Percentiles rank a stretch among this genome's conserved stretches.
Evolutionary conservation across 2,329 filamentous ascomycete species (phyloP).

Genomic region (Coniochaeta sp.): DNA sequence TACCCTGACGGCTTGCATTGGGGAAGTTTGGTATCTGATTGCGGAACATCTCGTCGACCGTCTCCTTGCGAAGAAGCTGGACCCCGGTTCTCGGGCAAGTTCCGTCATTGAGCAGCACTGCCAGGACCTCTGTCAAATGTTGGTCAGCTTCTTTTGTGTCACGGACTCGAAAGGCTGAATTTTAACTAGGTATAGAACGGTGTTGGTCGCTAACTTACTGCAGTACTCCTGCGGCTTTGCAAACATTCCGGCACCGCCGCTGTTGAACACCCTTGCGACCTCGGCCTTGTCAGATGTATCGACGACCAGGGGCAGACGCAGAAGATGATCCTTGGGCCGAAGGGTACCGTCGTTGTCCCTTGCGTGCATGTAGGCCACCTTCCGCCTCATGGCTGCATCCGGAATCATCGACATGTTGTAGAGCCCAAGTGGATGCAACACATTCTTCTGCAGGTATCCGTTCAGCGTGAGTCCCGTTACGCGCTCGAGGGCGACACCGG

Average conservation of each 20-base stretch:
- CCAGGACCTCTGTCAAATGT: slow-evolving; percentile 40
- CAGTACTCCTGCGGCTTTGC: slow-evolving; percentile 48
- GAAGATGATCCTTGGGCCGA: slow-evolving; percentile 22
- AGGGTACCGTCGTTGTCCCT: slow-evolving; percentile 34
- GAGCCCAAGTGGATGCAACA: slow-evolving; percentile 33
- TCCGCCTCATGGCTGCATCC: slow-evolving; percentile 38
- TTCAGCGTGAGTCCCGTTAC: slow-evolving; percentile 30
- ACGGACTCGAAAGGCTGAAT: too few species aligned
- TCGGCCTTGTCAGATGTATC: slow-evolving; percentile 25
- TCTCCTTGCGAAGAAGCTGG: slow-evolving; percentile 43
- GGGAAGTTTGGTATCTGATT: slow-evolving; percentile 51
- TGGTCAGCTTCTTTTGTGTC: not conserved
- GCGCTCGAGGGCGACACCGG: slow-evolving; percentile 35
- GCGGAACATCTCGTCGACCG: slow-evolving; percentile 52
- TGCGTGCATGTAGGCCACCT: slow-evolving; percentile 47
- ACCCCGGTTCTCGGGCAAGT: slow-evolving; percentile 45
- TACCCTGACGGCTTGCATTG: slow-evolving; percentile 34
- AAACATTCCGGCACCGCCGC: slow-evolving; percentile 50
- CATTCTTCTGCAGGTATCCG: slow-evolving; percentile 33
- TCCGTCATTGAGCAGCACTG: slow-evolving; percentile 54
- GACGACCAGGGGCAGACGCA: slow-evolving; percentile 28
- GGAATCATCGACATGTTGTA: slow-evolving; percentile 39
- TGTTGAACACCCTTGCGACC: slow-evolving; percentile 35
- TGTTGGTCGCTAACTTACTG: slow-evolving; percentile 28
- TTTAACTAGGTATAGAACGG: too few species aligned